Conservation (phyloP, 805 yeast genomes). For the Kazachstania bromeliacearum region DNA sequence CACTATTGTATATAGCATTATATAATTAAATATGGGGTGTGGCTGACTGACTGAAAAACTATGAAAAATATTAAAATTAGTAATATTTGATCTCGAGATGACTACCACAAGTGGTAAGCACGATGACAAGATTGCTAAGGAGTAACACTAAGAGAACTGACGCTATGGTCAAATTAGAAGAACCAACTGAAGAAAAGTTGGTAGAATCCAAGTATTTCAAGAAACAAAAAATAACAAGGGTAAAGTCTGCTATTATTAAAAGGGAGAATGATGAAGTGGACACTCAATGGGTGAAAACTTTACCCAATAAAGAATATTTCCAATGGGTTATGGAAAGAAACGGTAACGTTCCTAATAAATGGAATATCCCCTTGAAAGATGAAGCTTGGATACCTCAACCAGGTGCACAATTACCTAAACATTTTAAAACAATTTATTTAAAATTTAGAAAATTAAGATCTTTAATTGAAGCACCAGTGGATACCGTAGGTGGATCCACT, state of each 20-base stretch:
- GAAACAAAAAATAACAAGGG: slow-evolving; percentile 2
- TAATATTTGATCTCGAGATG: too few species aligned
- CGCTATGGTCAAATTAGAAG: background rate
- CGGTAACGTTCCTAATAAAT: slow-evolving; percentile 19
- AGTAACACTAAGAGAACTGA: background rate
- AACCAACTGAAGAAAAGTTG: slow-evolving; percentile 1
- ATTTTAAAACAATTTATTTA: slow-evolving; percentile 49
- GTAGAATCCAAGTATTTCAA: slow-evolving; percentile 18
- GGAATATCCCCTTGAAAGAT: slow-evolving; percentile 14
- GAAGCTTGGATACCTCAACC: slow-evolving; percentile 8
- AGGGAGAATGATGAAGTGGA: slow-evolving; percentile 11
- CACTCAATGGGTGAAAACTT: slow-evolving; percentile 21
- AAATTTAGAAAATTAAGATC: slow-evolving; percentile 55
- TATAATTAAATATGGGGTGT: too few species aligned
- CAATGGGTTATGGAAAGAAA: slow-evolving; percentile 18
- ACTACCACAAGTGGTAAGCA: too few species aligned
- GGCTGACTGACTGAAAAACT: too few species aligned
- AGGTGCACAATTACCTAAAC: slow-evolving; percentile 29
- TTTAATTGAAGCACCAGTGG: slow-evolving; percentile 71
- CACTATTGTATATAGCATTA: too few species aligned
- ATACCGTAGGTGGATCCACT: slow-evolving; percentile 74
- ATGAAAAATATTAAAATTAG: too few species aligned
- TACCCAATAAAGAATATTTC: slow-evolving; percentile 22
- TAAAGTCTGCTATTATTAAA: background rate
- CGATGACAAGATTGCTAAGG: background rate